Evolutionary conservation across 1,284 basidiomycete species (phyloP), one percentile per base, ranked within the genome.

Genomic region (Entoloma clypeatum): DNA sequence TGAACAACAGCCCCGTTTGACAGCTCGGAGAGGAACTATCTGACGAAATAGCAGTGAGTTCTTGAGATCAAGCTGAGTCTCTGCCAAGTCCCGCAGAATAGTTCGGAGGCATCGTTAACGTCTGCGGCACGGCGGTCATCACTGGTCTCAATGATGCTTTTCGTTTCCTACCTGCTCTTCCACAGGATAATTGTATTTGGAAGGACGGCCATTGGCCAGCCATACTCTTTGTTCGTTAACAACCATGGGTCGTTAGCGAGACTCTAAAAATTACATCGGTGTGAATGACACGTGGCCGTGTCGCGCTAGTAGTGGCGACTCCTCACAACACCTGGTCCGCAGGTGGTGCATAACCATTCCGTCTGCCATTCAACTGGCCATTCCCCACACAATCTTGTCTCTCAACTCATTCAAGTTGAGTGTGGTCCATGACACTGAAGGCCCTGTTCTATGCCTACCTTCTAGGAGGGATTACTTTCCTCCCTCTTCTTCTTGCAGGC

Each of bases 391-490:
- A 11, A 3, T 11, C n/a, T 31, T 18, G 7, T 18, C n/a, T 10
- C n/a, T n/a, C n/a, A n/a, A n/a, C n/a, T n/a, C n/a, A n/a, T n/a
- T n/a, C n/a, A n/a, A n/a, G n/a, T n/a, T n/a, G n/a, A n/a, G n/a
- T 28, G 36, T 32, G 47, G 34, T 25, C 43, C 31, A 84, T 81
- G 78, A 77, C 75, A 54, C 60, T 86, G 52, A 79, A 72, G 57
- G 74, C 81, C 6, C 61, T 89, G 47, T 54, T 89, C 47, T 84
- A 89, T 59, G 82, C 84, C 25, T 95, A 94, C 63, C 62, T 95
- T 48, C 70, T 95, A 37, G 92, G 92, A 45, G 92, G 91, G 18
- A 50, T 94, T 46, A 92, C 91, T 1, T 87, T 94, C 60, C 67
- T 94, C 41, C 89, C 92, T 16, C 70, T 93, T 34, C 56, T 86